A percentile compares a stretch with the other conserved stretches of the same genome.
phyloP scores from a whole-genome alignment of 2,329 filamentous ascomycete species.

The Fusarium sp. region DNA sequence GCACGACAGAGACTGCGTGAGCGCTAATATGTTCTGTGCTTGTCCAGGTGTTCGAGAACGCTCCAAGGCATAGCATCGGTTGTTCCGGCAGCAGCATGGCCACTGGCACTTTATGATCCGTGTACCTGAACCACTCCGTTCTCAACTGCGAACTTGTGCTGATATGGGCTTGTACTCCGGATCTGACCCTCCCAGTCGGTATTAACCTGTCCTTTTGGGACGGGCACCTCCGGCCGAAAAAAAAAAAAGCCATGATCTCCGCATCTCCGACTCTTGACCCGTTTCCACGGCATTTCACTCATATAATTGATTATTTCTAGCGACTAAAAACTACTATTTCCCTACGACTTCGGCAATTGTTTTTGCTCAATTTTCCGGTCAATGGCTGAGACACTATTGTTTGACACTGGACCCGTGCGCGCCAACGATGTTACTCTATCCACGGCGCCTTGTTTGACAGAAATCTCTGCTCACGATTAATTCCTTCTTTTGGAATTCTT shows the following conservation, averaged over 20 bases:
- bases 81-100: constrained; percentile 16
- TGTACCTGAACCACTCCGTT: constrained; percentile 28
- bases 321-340: not conserved
- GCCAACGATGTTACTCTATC: constrained; percentile 35
- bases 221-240: constrained; percentile 33
- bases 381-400: constrained; percentile 35
- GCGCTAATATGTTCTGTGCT: constrained; percentile 35
- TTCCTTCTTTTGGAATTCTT: constrained; percentile 26
- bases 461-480: constrained; percentile 20
- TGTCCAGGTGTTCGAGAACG: constrained; percentile 41
- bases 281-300: constrained; percentile 21
- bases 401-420: constrained; percentile 23
- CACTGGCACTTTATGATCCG: not conserved
- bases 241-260: constrained; percentile 1
- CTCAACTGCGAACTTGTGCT: constrained; percentile 23
- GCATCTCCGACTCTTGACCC: constrained; percentile 18
- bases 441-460: constrained; percentile 23
- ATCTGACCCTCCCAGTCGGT: constrained; percentile 15
- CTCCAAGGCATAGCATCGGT: constrained; percentile 28
- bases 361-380: constrained; percentile 9
- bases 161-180: constrained; percentile 29
- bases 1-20: constrained; percentile 37
- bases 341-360: constrained; percentile 29
- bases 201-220: constrained; percentile 15
- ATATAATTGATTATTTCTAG: not conserved